Evolutionary conservation across 192 early-diverging fungal species (phyloP), one percentile per base, ranked within the genome.

Genomic region (Entomortierella lignicola): DNA sequence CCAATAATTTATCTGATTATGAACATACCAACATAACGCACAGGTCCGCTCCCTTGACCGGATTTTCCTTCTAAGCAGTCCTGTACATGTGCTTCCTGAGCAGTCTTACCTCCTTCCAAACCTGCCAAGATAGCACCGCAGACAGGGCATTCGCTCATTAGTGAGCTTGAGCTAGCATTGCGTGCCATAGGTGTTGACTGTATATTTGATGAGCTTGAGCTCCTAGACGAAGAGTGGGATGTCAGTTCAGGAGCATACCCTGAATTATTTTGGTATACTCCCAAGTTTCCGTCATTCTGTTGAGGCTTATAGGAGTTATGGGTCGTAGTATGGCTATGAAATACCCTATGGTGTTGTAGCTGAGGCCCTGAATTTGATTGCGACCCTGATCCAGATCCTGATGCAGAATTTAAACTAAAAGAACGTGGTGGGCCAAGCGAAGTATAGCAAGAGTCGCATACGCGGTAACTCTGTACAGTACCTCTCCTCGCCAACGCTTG

Each of bases 111-210:
- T 2, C 66, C 83, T 23, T 69, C 63, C 29, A 89, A 31, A 18
- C 81, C 69, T 23, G 82, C 86, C 56, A 94, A 60, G n/a, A 60
- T 27, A 7, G 64, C 73, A 11, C 77, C 81, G 75, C 93, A 94
- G 17, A 90, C 91, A 55, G 93, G 93, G 69, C 93, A 94, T 29
- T 92, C 92, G 10, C 81, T 84, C 91, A 94, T 90, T 6, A 88
- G 62, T 29, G 86, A 89, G 20, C 84, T 84, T 11, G 77, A 83
- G 43, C 87, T 89, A 11, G 69, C 52, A 60, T 70, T 79, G 6
- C 75, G 66, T 20, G 68, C 68, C 75, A 79, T 79, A 4, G 75
- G 52, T 30, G 71, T 31, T 12, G 66, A 75, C 8, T 71, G 81
- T 17, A 74, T 32, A 26, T 69, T 75, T 4, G 72, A 79, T n/a